Evolutionary conservation across 73 alveolate genomes (phyloP).

Genomic region (Loxodes magnus): DNA sequence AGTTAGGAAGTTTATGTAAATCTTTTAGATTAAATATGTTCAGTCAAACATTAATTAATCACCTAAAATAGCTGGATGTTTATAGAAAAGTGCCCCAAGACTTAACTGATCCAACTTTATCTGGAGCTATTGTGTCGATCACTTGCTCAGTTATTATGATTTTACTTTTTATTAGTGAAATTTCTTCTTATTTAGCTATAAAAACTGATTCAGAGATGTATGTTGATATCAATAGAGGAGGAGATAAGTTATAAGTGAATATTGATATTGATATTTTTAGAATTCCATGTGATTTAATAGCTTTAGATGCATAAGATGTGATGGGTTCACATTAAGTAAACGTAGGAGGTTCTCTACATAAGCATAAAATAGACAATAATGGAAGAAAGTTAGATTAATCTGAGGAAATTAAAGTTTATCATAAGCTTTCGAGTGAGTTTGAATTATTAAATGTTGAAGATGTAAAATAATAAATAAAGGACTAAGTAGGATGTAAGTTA

Average conservation of each 20-base stretch:
- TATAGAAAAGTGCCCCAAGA: slow-evolving; percentile 73
- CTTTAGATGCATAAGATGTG: slow-evolving; percentile 92
- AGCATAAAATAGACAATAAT: slow-evolving; percentile 20
- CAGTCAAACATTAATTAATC: not conserved
- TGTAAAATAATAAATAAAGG: slow-evolving; percentile 4
- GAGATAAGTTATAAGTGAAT: slow-evolving; percentile 28
- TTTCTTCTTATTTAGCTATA: slow-evolving; percentile 49
- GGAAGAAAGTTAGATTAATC: not conserved
- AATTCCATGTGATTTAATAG: slow-evolving; percentile 92
- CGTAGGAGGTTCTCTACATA: slow-evolving; percentile 57
- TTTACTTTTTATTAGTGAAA: slow-evolving; percentile 74
- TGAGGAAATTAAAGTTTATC: too few relatives aligned
- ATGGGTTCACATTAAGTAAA: slow-evolving; percentile 89
- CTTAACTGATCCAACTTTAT: slow-evolving; percentile 80
- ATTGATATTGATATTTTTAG: slow-evolving; percentile 33
- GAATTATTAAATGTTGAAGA: too few relatives aligned
- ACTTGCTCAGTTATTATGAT: slow-evolving; percentile 64
- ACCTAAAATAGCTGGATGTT: slow-evolving; percentile 28
- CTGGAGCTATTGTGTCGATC: slow-evolving; percentile 89
- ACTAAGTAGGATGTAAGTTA: slow-evolving; percentile 70
- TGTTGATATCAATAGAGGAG: slow-evolving; percentile 46
- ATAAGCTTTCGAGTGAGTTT: too few relatives aligned
- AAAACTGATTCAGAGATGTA: slow-evolving; percentile 66
- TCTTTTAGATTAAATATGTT: too few relatives aligned
- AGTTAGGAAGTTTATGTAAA: too few relatives aligned